Evolutionary conservation across 2,329 filamentous ascomycete genomes (phyloP).

Genomic region (Ceratocystis alfenasii): DNA sequence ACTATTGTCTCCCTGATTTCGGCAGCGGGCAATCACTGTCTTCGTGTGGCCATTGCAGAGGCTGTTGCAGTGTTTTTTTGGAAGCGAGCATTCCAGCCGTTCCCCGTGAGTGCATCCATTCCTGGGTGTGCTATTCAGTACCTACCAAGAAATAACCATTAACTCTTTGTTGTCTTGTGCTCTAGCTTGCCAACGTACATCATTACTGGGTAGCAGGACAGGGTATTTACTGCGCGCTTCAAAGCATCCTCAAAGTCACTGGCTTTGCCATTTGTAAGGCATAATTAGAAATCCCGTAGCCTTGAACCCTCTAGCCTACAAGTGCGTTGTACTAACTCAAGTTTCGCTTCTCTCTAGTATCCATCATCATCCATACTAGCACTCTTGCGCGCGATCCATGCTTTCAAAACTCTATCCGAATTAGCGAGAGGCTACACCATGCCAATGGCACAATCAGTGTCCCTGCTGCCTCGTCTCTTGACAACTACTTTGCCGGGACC

Average conservation of each 20-base stretch:
- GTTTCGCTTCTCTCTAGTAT: slow-evolving; percentile 3
- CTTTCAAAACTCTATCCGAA: slow-evolving; percentile 22
- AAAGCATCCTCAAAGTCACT: slow-evolving; percentile 18
- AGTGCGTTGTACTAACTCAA: background rate
- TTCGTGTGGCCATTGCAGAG: slow-evolving; percentile 19
- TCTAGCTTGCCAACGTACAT: slow-evolving; percentile 21
- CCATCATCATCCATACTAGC: slow-evolving; percentile 20
- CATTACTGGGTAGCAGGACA: slow-evolving; percentile 20
- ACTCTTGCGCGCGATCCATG: slow-evolving; percentile 19
- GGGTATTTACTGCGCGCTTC: slow-evolving; percentile 14
- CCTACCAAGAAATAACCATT: background rate
- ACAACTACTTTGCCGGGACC: slow-evolving; percentile 17
- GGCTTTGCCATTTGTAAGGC: slow-evolving; percentile 20
- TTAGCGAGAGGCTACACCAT: slow-evolving; percentile 15
- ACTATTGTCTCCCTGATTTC: slow-evolving; percentile 21
- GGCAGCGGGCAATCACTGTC: slow-evolving; percentile 14
- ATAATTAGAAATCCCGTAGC: background rate
- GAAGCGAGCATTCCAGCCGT: slow-evolving; percentile 16
- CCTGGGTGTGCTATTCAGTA: background rate
- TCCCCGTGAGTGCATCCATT: slow-evolving; percentile 17
- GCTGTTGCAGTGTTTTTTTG: slow-evolving; percentile 22
- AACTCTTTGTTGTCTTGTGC: background rate
- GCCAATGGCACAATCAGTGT: slow-evolving; percentile 19
- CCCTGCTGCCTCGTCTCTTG: slow-evolving; percentile 13
- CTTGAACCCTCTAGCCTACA: too few relatives aligned